Conservation (phyloP, 73 alveolate species). For the Paramecium tetraurelia region DNA sequence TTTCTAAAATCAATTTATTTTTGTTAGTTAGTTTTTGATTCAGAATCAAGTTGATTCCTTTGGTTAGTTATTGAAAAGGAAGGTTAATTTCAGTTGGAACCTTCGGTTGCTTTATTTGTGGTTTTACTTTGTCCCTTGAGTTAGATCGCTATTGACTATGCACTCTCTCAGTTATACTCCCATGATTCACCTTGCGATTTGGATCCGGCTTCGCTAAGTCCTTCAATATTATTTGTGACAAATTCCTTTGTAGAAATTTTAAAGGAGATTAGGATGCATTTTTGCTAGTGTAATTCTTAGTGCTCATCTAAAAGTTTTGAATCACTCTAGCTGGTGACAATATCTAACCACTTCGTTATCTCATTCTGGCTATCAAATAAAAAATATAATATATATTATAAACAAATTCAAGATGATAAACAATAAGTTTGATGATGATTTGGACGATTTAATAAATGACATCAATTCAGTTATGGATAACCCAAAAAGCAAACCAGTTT, state of each 20-base stretch:
- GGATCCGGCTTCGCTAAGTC: not conserved
- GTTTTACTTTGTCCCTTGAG: not conserved
- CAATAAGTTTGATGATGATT: not conserved
- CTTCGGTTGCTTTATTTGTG: not conserved
- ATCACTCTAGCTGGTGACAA: not conserved
- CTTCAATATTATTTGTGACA: not conserved
- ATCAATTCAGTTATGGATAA: not conserved
- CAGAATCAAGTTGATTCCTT: not conserved
- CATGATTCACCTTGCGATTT: not conserved
- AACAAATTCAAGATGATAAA: not conserved
- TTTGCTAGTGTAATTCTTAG: not conserved
- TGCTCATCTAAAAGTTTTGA: not conserved
- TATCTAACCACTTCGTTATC: constrained; percentile 24
- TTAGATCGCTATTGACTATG: constrained; percentile 2
- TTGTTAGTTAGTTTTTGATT: not conserved
- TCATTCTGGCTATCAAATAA: not conserved
- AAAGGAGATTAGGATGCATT: not conserved
- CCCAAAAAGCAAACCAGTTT: not conserved
- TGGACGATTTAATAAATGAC: not conserved
- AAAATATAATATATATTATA: not conserved
- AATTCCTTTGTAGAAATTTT: not conserved
- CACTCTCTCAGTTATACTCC: constrained; percentile 2
- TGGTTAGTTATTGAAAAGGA: not conserved
- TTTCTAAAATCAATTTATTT: not conserved
- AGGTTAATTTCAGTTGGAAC: constrained; percentile 36